These are phyloP conservation scores for Mangifera indica DNA, from an alignment of 345 rosid genomes.

Conservation along the genomic window DNA sequence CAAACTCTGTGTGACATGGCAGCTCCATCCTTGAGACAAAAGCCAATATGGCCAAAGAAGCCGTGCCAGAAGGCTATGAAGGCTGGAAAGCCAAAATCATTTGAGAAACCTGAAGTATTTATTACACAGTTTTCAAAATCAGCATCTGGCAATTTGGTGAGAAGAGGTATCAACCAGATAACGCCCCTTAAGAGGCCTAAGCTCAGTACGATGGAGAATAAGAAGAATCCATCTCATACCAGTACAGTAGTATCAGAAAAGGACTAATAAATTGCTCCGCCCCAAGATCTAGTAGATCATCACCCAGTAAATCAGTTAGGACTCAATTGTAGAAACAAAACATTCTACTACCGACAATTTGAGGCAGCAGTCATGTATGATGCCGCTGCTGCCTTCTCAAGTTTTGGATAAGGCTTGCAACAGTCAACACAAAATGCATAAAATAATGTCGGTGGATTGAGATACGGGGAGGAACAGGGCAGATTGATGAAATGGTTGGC, in stretches of 20 bases:
- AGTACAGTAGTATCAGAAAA: slow-evolving; percentile 35
- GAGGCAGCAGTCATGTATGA: slow-evolving; percentile 45
- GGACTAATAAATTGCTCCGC: slow-evolving; percentile 38
- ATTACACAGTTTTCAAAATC: slow-evolving; percentile 24
- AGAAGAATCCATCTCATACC: slow-evolving; percentile 27
- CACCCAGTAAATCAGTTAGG: slow-evolving; percentile 48
- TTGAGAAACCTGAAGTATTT: slow-evolving; percentile 36
- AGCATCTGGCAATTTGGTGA: slow-evolving; percentile 29
- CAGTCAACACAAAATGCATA: slow-evolving; percentile 46
- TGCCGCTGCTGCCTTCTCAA: slow-evolving; percentile 47
- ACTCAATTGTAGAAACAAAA: slow-evolving; percentile 34
- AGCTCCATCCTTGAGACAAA: slow-evolving; percentile 31
- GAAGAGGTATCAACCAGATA: slow-evolving; percentile 33
- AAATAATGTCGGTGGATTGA: slow-evolving; percentile 37
- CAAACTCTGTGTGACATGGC: slow-evolving; percentile 63
- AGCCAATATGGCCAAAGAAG: slow-evolving; percentile 65
- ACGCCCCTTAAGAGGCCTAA: slow-evolving; percentile 60
- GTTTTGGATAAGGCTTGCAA: slow-evolving; percentile 38
- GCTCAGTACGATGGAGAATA: slow-evolving; percentile 41
- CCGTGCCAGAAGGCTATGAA: slow-evolving; percentile 62
- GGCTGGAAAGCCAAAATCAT: slow-evolving; percentile 59
- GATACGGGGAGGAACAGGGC: slow-evolving; percentile 28
- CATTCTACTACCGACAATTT: slow-evolving; percentile 40
- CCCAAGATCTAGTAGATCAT: slow-evolving; percentile 56
- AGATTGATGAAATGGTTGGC: slow-evolving; percentile 23